These are phyloP conservation scores for Russula vinacea DNA, from an alignment of 768 basidiomycete species.

Conservation along the genomic window DNA sequence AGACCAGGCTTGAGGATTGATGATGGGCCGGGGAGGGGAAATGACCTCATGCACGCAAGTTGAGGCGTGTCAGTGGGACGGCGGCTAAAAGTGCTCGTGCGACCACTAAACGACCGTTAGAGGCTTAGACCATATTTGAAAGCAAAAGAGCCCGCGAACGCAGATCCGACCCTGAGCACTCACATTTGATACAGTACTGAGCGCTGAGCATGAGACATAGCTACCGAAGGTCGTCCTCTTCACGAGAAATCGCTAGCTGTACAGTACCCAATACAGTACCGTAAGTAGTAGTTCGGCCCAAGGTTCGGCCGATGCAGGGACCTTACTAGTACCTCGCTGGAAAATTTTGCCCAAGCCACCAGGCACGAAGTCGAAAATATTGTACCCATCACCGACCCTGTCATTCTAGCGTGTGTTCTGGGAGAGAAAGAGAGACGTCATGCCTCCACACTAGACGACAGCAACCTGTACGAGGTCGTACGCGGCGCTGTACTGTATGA, in stretches of 20 bases:
- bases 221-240: not conserved
- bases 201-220: not conserved
- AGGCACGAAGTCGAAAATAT: not conserved
- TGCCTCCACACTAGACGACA: not conserved
- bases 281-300: too few species aligned
- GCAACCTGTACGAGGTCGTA: not conserved
- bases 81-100: not conserved
- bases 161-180: not conserved
- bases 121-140: not conserved
- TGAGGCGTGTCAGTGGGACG: not conserved
- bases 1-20: not conserved
- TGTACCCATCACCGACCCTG: not conserved
- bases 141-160: not conserved
- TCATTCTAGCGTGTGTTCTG: not conserved
- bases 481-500: too few species aligned
- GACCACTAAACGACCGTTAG: not conserved
- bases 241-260: not conserved
- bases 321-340: too few species aligned
- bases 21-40: not conserved
- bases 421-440: not conserved
- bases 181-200: not conserved
- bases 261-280: too few species aligned
- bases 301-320: not conserved
- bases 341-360: not conserved
- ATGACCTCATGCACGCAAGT: not conserved